Percentiles rank a stretch among this genome's conserved stretches.
These are phyloP conservation scores for Ostreobium quekettii DNA, from an alignment of 139 green algal species.

Conservation along the genomic window DNA sequence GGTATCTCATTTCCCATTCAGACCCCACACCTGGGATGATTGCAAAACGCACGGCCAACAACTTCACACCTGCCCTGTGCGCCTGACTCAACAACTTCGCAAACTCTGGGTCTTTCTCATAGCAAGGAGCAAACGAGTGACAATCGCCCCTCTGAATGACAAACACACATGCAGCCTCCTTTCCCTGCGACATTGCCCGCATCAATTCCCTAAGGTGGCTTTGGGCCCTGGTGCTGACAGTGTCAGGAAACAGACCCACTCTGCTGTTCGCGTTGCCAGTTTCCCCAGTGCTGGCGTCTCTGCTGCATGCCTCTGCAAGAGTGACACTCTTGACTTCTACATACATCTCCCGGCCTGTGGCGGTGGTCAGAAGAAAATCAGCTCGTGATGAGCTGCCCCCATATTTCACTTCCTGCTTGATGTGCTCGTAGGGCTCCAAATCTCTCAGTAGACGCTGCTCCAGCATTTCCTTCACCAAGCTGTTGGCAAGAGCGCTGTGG, in stretches of 20 bases:
- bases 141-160: conserved; percentile 51
- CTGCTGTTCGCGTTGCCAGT: background rate
- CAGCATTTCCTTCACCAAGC: conserved; percentile 36
- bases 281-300: background rate
- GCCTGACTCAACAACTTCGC: conserved; percentile 29
- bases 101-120: conserved; percentile 43
- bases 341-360: conserved; percentile 18
- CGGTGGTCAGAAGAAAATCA: conserved; percentile 1
- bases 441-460: conserved; percentile 19
- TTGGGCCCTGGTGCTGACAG: conserved; percentile 41
- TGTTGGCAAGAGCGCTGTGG: conserved; percentile 54
- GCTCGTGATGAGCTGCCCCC: conserved; percentile 13
- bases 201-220: conserved; percentile 47
- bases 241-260: conserved; percentile 58
- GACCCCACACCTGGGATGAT: no score
- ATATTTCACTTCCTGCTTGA: conserved; percentile 40
- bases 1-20: no score
- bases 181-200: conserved; percentile 3
- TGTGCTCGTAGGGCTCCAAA: conserved; percentile 25
- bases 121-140: conserved; percentile 38
- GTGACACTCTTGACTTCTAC: conserved; percentile 62
- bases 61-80: conserved; percentile 24
- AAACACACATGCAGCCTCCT: conserved; percentile 43
- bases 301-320: conserved; percentile 27
- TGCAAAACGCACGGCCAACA: conserved; percentile 27